Evolutionary conservation across 345 rosid species (phyloP).

Genomic region (Dovyalis caffra): DNA sequence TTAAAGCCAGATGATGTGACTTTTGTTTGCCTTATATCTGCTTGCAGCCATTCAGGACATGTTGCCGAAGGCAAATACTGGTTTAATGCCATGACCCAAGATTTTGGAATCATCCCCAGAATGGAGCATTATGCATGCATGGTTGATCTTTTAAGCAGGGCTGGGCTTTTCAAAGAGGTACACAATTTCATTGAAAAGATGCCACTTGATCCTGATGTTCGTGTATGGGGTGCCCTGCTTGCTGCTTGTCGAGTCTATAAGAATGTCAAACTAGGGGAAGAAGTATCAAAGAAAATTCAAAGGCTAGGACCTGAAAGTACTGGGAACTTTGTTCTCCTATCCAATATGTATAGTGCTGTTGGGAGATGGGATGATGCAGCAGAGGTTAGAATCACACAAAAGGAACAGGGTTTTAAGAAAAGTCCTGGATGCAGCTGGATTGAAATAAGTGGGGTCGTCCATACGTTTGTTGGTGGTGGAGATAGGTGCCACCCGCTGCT

Average conservation of each 20-base stretch:
- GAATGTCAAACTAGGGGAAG: conserved; percentile 52
- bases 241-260: conserved; percentile 58
- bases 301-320: conserved; percentile 45
- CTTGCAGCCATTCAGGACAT: conserved; percentile 72
- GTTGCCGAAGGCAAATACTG: conserved; percentile 47
- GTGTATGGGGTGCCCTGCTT: conserved; percentile 54
- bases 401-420: conserved; percentile 38
- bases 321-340: conserved; percentile 51
- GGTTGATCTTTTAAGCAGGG: conserved; percentile 57
- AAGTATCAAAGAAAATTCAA: conserved; percentile 44
- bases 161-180: conserved; percentile 49
- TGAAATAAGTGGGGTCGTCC: conserved; percentile 35
- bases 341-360: conserved; percentile 45
- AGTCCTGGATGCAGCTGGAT: conserved; percentile 52
- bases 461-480: conserved; percentile 40
- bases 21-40: conserved; percentile 51
- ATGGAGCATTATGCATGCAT: conserved; percentile 64
- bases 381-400: conserved; percentile 37
- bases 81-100: conserved; percentile 41
- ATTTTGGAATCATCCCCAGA: conserved; percentile 37
- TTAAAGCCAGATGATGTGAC: conserved; percentile 49
- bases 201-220: conserved; percentile 48
- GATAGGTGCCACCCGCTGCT: conserved; percentile 37
- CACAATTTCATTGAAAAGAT: conserved; percentile 42
- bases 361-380: conserved; percentile 64